Conservation (phyloP, 2,329 filamentous ascomycete species). For the Microcyclospora pomicola region DNA sequence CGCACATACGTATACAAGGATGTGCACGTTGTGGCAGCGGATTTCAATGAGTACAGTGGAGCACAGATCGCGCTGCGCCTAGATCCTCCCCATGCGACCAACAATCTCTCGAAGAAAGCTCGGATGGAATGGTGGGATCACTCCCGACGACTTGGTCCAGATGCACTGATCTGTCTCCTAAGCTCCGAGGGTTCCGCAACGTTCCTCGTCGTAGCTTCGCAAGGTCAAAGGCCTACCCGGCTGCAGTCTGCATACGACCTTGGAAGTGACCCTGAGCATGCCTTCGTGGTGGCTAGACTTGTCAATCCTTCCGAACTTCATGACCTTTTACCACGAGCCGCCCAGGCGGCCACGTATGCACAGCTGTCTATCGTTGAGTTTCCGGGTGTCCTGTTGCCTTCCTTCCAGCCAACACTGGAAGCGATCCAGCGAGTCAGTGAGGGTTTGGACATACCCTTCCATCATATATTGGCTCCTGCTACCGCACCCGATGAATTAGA, state of each 20-base stretch:
- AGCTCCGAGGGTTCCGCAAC: conserved; percentile 19
- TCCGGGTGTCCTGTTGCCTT: conserved; percentile 43
- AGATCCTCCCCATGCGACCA: conserved; percentile 28
- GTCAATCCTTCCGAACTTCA: conserved; percentile 2
- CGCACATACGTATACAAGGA: conserved; percentile 28
- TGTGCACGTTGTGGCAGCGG: conserved; percentile 14
- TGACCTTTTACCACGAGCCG: conserved; percentile 1
- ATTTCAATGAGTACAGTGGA: conserved; percentile 28
- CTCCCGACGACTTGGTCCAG: conserved; percentile 35
- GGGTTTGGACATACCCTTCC: conserved; percentile 18
- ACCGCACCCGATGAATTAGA: conserved; percentile 2
- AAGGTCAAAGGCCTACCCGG: not conserved
- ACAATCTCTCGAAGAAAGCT: conserved; percentile 11
- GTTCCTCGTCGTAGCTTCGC: conserved; percentile 16
- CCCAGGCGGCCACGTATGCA: not conserved
- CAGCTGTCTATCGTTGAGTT: conserved; percentile 41
- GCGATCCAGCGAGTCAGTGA: conserved; percentile 41
- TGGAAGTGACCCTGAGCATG: conserved; percentile 1
- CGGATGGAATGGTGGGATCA: conserved; percentile 39
- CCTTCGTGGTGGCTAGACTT: conserved; percentile 6
- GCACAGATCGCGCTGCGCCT: conserved; percentile 35
- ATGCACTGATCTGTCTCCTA: conserved; percentile 38
- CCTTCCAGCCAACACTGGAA: conserved; percentile 44
- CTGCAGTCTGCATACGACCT: conserved; percentile 2
- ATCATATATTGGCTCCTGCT: conserved; percentile 16